A percentile compares a stretch with the other conserved stretches of the same genome.
These are phyloP conservation scores for Dissophora globulifera DNA, from an alignment of 192 early-diverging fungal genomes.

Conservation along the genomic window DNA sequence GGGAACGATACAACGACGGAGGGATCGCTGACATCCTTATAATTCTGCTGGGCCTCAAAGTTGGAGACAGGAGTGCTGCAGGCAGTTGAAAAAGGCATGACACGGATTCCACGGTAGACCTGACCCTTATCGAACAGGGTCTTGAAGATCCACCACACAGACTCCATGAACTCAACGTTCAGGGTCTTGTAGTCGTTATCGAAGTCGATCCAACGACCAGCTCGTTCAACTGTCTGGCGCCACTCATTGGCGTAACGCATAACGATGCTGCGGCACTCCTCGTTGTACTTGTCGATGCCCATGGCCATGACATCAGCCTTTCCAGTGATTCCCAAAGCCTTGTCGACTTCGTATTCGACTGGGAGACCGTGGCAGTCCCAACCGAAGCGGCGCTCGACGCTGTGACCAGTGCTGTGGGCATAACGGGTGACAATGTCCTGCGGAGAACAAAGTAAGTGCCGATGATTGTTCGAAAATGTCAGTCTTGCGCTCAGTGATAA, in stretches of 20 bases:
- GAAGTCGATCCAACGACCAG: slow-evolving; percentile 99
- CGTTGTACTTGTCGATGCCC: slow-evolving; percentile 98
- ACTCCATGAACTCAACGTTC: slow-evolving; percentile 97
- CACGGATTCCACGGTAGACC: slow-evolving; percentile 92
- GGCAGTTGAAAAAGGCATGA: slow-evolving; percentile 98
- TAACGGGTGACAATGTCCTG: slow-evolving; percentile 97
- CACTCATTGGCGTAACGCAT: slow-evolving; percentile 95
- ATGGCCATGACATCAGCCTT: slow-evolving; percentile 90
- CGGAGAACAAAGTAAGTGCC: neutral
- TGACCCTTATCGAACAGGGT: slow-evolving; percentile 94
- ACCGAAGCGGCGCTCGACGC: slow-evolving; percentile 97
- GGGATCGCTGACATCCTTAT: slow-evolving; percentile 97
- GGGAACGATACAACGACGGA: slow-evolving; percentile 96
- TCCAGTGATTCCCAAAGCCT: slow-evolving; percentile 86
- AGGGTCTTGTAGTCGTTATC: slow-evolving; percentile 99
- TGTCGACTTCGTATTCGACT: slow-evolving; percentile 98
- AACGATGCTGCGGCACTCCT: slow-evolving; percentile 95
- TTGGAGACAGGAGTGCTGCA: slow-evolving; percentile 94
- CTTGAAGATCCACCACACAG: slow-evolving; percentile 99
- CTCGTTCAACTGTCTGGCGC: slow-evolving; percentile 92
- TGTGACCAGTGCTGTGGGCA: slow-evolving; percentile 94
- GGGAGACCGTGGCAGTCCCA: slow-evolving; percentile 94
- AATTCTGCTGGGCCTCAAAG: slow-evolving; percentile 97
- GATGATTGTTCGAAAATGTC: neutral
- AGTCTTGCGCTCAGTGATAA: too few species aligned